A percentile compares a stretch with the other conserved stretches of the same genome.
phyloP scores from a whole-genome alignment of 805 yeast genomes.

The Nakazawaea wickerhamii region DNA sequence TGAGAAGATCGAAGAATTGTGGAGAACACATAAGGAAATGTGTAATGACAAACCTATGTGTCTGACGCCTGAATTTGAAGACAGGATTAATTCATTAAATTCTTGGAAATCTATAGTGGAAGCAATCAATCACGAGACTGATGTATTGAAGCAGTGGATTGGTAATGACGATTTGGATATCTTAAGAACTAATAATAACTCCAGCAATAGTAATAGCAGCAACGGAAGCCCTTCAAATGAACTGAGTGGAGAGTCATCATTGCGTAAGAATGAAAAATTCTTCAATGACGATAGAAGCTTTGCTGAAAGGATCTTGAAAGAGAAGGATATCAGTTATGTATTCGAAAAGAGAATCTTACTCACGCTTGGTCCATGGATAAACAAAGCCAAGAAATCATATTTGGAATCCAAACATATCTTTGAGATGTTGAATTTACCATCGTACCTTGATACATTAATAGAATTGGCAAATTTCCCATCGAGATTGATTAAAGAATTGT shows the following conservation, averaged over 20 bases:
- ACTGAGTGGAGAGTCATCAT: conserved; percentile 7
- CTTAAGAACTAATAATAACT: conserved; percentile 25
- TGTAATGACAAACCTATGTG: conserved; percentile 69
- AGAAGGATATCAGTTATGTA: conserved; percentile 65
- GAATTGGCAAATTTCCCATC: conserved; percentile 72
- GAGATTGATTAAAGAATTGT: conserved; percentile 71
- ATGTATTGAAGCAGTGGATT: conserved; percentile 68
- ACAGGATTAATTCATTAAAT: conserved; percentile 66
- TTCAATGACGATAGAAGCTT: conserved; percentile 64
- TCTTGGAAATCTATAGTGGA: conserved; percentile 79
- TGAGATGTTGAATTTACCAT: conserved; percentile 66
- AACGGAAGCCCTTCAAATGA: conserved; percentile 17
- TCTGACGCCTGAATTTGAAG: conserved; percentile 55
- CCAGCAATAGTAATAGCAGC: too few species aligned
- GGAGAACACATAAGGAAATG: conserved; percentile 81
- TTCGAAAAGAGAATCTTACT: conserved; percentile 65
- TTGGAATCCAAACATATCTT: conserved; percentile 56
- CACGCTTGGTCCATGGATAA: conserved; percentile 75
- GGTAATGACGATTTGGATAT: conserved; percentile 79
- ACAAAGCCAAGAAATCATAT: conserved; percentile 71
- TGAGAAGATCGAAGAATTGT: conserved; percentile 64
- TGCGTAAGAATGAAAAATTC: conserved; percentile 21
- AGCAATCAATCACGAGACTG: conserved; percentile 58
- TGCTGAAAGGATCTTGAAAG: conserved; percentile 80
- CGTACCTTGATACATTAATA: conserved; percentile 60